Percentiles rank a stretch among this genome's conserved stretches.
These are phyloP conservation scores for Penicillium sp. DNA, from an alignment of 2,329 filamentous ascomycete genomes.

Conservation along the genomic window DNA sequence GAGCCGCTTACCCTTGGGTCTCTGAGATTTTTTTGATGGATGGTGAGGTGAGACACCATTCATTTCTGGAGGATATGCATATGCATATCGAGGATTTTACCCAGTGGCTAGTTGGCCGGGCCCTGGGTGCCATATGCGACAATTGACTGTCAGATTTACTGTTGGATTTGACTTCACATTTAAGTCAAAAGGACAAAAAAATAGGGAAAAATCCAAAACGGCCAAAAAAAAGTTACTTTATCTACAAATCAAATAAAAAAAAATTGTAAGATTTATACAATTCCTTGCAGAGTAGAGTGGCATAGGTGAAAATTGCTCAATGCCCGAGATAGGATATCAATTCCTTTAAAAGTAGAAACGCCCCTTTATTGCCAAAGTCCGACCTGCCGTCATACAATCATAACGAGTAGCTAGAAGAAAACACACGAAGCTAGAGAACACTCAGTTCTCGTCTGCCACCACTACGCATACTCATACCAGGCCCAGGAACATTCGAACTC, in stretches of 20 bases:
- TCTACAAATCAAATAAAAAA: not conserved
- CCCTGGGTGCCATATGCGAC: not conserved
- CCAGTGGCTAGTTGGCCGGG: not conserved
- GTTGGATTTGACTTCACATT: not conserved
- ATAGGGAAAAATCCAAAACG: not conserved
- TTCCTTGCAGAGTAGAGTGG: not conserved
- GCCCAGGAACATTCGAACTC: slow-evolving; percentile 12
- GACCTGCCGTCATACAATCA: slow-evolving; percentile 8
- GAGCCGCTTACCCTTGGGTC: not conserved
- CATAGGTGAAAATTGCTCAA: not conserved
- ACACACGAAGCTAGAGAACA: slow-evolving; percentile 19
- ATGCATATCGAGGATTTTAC: not conserved
- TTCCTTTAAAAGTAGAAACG: not conserved
- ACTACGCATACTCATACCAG: slow-evolving; percentile 17
- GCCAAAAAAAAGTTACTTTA: not conserved
- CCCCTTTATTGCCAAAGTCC: not conserved
- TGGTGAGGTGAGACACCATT: not conserved
- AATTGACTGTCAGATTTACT: not conserved
- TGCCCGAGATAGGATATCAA: not conserved
- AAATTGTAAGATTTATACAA: not conserved
- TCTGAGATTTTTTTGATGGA: not conserved
- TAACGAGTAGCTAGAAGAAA: slow-evolving; percentile 8
- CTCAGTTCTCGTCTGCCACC: slow-evolving; percentile 25
- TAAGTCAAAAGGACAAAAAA: not conserved
- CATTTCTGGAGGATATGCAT: not conserved